Percentiles rank a stretch among this genome's conserved stretches.
phyloP scores from a whole-genome alignment of 2,329 filamentous ascomycete genomes.

The Scolecobasidium constrictum region DNA sequence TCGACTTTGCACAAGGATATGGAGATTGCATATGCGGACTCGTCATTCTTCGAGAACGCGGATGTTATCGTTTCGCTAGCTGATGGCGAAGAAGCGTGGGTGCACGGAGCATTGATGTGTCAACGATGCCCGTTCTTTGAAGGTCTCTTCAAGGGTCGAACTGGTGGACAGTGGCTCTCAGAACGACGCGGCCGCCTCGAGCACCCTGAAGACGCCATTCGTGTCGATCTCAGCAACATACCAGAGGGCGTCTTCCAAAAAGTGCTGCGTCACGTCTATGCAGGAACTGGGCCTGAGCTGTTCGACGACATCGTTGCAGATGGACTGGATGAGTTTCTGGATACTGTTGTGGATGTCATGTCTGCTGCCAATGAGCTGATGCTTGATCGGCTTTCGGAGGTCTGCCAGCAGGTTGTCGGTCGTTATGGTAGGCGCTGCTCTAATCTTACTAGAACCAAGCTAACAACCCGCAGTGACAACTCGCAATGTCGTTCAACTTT shows the following conservation, averaged over 20 bases:
- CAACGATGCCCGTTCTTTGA: conserved; percentile 87
- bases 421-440: conserved; percentile 48
- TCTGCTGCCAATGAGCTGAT: conserved; percentile 87
- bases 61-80: conserved; percentile 73
- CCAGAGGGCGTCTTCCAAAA: conserved; percentile 61
- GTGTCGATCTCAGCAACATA: conserved; percentile 76
- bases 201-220: conserved; percentile 38
- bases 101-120: conserved; percentile 71
- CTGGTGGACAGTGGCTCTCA: conserved; percentile 73
- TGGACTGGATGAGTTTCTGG: conserved; percentile 72
- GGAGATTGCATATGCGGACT: conserved; percentile 55
- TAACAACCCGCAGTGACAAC: conserved; percentile 59
- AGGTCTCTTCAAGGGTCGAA: conserved; percentile 79
- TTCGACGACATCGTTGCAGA: conserved; percentile 66
- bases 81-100: conserved; percentile 53
- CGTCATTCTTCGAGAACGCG: conserved; percentile 63
- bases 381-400: conserved; percentile 80
- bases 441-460: background rate
- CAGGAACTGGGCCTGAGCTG: conserved; percentile 67
- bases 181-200: conserved; percentile 36
- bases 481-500: conserved; percentile 72
- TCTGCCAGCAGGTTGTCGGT: conserved; percentile 77
- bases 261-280: conserved; percentile 72
- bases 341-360: conserved; percentile 85
- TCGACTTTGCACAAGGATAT: conserved; percentile 60